Base-by-base conservation (phyloP, 202 grass and related monocot genomes). In the Setaria viridis region DNA sequence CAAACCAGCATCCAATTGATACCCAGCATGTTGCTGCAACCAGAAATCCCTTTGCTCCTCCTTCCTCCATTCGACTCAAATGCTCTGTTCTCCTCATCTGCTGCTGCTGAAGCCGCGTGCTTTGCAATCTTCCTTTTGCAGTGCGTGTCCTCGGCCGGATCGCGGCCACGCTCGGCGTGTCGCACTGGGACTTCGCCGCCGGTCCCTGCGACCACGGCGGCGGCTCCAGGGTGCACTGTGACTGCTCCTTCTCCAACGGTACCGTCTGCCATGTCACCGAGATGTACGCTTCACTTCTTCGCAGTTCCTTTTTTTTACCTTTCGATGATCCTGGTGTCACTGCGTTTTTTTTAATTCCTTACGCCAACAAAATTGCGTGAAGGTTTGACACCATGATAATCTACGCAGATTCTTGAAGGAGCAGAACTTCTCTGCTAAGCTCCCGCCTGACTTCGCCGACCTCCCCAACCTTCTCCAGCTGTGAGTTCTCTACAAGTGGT, bases 381-480 rank as follows among this genome's bases (percentile, higher is more conserved):
- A n/a, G 17, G 17, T 82, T 25, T 11, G 45, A 32, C 29, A 11
- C 47, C 47, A 34, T 53, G 48, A 34, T 53, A 19, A 53, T 47
- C 16, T 74, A 39, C 80, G 79, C 72, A 98, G 96, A 81, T 55
- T 65, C 11, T 82, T 95, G 12, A 91, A 62, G 76, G 72, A 13
- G 2, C 54, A 94, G 76, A 98, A 98, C 79, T 62, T 95, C 63
- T 79, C 88, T 0, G 90, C 88, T 14, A n/a, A 85, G 72, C 90
- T 98, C 63, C 95, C 88, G 7, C 90, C 88, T 5, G 90, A 92
- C 29, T 92, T 98, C 13, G 77, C 88, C 20, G 76, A 87, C 62
- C 88, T 98, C 72, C 84, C 76, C 34, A 73, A 92, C 81, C 93
- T 98, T 47, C 74, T 91, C 20, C 88, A 92, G 75, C 68, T 98